Evolutionary conservation across 768 basidiomycete species (phyloP), one percentile per base, ranked within the genome.

Genomic region (Amylocystis lapponica): DNA sequence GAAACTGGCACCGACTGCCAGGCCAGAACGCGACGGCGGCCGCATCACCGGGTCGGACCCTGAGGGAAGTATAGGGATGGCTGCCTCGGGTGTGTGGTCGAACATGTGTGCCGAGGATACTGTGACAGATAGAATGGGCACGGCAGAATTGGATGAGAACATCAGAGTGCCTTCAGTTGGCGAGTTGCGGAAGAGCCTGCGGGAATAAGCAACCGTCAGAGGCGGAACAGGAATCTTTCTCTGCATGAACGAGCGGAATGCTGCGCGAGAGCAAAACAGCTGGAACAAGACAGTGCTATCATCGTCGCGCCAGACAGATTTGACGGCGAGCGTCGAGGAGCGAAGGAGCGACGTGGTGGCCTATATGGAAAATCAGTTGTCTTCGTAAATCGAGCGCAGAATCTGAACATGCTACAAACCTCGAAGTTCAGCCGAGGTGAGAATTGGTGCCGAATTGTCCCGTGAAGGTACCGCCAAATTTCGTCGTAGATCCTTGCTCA

Each of bases 391-490:
- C n/a, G 6, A 13, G 62, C 61, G 22, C 12, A 21, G n/a, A 13
- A 16, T 33, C 5, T 33, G 32, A 33, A n/a, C 29, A 30, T n/a
- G n/a, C n/a, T 12, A 37, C 56, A 3, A 6, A 68, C 69, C 57
- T 72, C 65, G 19, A 69, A 57, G 50, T 58, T 66, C 27, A 74
- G 50, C 30, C 77, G 75, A 12, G 86, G 84, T 22, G 86, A 86
- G 55, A 78, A 79, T 53, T 88, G 85, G 60, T 91, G 83, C 44
- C 74, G 76, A 36, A 93, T 61, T 2, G 87, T 87, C 85, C 86
- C 20, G 78, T 57, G 29, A 92, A 23, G n/a, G 40, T 44, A 19
- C 36, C 25, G 7, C 44, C 43, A 4, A 13, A 25, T 12, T 26
- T 41, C 23, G 36, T 13, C 22, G 19, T 30, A 50, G 23, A 41